Evolutionary conservation across 306 rosid genomes (phyloP).

Genomic region (Astragalus glycyphyllos): DNA sequence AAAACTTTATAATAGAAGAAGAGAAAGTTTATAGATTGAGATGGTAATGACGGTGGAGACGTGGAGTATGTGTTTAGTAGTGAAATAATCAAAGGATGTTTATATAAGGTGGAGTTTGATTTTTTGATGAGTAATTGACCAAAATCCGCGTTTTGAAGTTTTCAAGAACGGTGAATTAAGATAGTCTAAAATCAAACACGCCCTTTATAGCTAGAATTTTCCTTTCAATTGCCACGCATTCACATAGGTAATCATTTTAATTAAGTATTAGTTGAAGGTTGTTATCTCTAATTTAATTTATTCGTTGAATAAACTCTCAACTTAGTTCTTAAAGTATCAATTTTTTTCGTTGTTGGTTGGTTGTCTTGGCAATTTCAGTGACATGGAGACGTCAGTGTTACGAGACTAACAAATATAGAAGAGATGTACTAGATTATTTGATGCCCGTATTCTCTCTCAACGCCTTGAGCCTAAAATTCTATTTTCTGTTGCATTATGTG

Average conservation of each 20-base stretch:
- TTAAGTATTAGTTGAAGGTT: slow-evolving; percentile 29
- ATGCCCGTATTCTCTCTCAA: too few relatives aligned
- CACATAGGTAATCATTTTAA: slow-evolving; percentile 24
- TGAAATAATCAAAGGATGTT: slow-evolving; percentile 9
- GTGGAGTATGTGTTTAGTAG: neutral
- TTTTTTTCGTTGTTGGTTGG: too few relatives aligned
- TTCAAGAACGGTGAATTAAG: slow-evolving; percentile 35
- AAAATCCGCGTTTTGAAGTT: slow-evolving; percentile 48
- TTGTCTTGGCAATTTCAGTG: too few relatives aligned
- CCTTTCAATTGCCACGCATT: slow-evolving; percentile 18
- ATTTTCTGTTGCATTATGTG: too few relatives aligned
- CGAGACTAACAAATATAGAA: too few relatives aligned
- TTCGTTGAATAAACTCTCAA: too few relatives aligned
- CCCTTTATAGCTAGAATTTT: slow-evolving; percentile 4
- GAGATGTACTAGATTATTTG: too few relatives aligned
- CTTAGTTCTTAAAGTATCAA: too few relatives aligned
- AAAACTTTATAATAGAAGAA: neutral
- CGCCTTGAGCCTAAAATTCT: too few relatives aligned
- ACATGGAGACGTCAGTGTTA: too few relatives aligned
- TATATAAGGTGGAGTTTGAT: neutral
- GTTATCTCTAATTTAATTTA: neutral
- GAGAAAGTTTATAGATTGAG: slow-evolving; percentile 7
- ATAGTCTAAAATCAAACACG: slow-evolving; percentile 39
- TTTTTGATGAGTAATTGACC: slow-evolving; percentile 17
- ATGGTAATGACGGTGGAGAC: slow-evolving; percentile 18